These are phyloP conservation scores for Ogataea salicorniae DNA, from an alignment of 805 yeast species.

Conservation along the genomic window DNA sequence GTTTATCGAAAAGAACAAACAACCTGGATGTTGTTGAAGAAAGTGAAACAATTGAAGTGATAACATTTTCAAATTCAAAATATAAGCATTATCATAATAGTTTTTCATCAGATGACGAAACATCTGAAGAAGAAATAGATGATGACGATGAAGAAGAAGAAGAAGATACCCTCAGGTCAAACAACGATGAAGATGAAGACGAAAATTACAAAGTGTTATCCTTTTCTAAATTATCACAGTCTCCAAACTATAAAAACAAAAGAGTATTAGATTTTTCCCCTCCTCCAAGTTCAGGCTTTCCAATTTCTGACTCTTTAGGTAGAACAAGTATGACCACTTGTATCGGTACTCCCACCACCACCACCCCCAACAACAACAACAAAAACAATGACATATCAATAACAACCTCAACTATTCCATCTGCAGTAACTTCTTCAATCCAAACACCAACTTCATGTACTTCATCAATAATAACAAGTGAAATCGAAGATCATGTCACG, in stretches of 20 bases:
- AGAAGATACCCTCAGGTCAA: slow-evolving; percentile 13
- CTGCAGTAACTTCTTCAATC: slow-evolving; percentile 6
- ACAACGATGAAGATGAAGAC: slow-evolving; percentile 18
- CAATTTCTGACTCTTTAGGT: neutral
- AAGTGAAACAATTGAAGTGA: slow-evolving; percentile 14
- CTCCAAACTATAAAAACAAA: slow-evolving; percentile 14
- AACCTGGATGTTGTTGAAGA: slow-evolving; percentile 14
- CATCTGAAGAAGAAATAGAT: slow-evolving; percentile 10
- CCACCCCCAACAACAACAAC: too few species aligned
- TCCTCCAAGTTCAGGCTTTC: neutral
- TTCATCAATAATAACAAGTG: slow-evolving; percentile 20
- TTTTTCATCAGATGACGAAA: slow-evolving; percentile 16
- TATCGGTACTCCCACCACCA: neutral
- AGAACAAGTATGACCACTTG: neutral
- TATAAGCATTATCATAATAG: neutral
- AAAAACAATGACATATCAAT: neutral
- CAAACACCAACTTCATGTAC: slow-evolving; percentile 5
- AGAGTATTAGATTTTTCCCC: neutral
- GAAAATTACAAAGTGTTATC: slow-evolving; percentile 7
- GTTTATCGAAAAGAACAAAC: neutral
- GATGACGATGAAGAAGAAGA: slow-evolving; percentile 23
- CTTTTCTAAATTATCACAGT: slow-evolving; percentile 7
- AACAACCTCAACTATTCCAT: slow-evolving; percentile 6
- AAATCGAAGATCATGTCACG: slow-evolving; percentile 18
- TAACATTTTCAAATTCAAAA: slow-evolving; percentile 4